Conservation (phyloP, 106 monocot genomes). For the Ottelia alismoides region DNA sequence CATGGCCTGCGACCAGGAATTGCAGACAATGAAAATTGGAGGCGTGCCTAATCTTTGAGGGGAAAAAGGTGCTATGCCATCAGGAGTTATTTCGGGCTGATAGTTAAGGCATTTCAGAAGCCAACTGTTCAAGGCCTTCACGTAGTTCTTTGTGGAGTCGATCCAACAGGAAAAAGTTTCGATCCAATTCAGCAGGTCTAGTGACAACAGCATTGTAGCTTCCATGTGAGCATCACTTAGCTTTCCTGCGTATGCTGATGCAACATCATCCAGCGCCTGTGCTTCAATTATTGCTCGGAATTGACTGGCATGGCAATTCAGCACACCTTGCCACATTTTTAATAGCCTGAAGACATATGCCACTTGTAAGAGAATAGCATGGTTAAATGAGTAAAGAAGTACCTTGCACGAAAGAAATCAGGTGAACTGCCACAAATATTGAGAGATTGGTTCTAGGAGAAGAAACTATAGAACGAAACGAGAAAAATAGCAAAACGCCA, state of each 20-base stretch:
- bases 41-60: conserved; percentile 87
- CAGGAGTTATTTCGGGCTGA: conserved; percentile 49
- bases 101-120: conserved; percentile 48
- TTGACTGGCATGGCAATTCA: conserved; percentile 17
- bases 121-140: conserved; percentile 72
- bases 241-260: conserved; percentile 18
- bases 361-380: too few species aligned
- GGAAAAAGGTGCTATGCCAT: conserved; percentile 63
- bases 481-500: too few species aligned
- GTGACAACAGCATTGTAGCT: conserved; percentile 35
- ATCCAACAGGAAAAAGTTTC: conserved; percentile 66
- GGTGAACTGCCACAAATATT: too few species aligned
- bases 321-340: conserved; percentile 14
- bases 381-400: too few species aligned
- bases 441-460: too few species aligned
- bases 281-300: conserved; percentile 8
- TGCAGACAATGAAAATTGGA: conserved; percentile 63
- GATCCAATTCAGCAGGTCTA: conserved; percentile 60
- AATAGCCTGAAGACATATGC: conserved; percentile 10
- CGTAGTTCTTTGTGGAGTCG: conserved; percentile 49
- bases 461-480: too few species aligned
- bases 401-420: too few species aligned
- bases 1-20: conserved; percentile 74
- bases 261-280: conserved; percentile 22
- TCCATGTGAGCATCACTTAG: conserved; percentile 20